Percentiles rank a stretch among this genome's conserved stretches.
phyloP scores from a whole-genome alignment of 83 land plant genomes.

The Picea abies region DNA sequence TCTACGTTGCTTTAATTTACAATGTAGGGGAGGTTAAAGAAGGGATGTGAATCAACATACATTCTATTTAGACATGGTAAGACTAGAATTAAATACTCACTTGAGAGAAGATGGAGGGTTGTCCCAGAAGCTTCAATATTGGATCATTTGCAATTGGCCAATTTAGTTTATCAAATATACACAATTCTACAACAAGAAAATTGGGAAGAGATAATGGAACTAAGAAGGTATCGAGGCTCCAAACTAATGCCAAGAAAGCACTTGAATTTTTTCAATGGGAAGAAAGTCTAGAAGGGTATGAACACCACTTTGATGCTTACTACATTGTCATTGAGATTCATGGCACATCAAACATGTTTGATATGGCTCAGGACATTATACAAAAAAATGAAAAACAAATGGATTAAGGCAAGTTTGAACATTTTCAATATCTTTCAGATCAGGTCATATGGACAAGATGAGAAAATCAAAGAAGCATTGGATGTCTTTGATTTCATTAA shows the following conservation, averaged over 20 bases:
- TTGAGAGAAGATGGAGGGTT: too few relatives aligned
- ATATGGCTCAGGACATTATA: neutral
- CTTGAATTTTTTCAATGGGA: constrained; percentile 9
- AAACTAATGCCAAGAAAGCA: neutral
- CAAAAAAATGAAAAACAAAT: constrained; percentile 3
- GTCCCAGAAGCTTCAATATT: too few relatives aligned
- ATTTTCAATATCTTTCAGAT: neutral
- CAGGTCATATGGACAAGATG: neutral
- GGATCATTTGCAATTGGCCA: too few relatives aligned
- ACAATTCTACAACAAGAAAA: too few relatives aligned
- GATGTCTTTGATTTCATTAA: constrained; percentile 14
- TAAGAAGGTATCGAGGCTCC: neutral
- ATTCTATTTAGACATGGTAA: too few relatives aligned
- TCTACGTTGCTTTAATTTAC: too few relatives aligned
- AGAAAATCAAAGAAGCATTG: constrained; percentile 10
- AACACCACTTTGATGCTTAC: neutral
- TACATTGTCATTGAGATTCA: neutral
- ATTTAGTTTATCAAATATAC: too few relatives aligned
- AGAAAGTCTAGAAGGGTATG: neutral
- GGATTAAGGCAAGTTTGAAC: neutral
- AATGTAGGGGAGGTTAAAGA: too few relatives aligned
- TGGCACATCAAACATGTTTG: constrained; percentile 11
- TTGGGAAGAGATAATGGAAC: too few relatives aligned
- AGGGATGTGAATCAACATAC: too few relatives aligned
- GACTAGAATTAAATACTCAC: too few relatives aligned